A percentile compares a stretch with the other conserved stretches of the same genome.
phyloP scores from a whole-genome alignment of 2,329 filamentous ascomycete species.

The Diplodia corticola region DNA sequence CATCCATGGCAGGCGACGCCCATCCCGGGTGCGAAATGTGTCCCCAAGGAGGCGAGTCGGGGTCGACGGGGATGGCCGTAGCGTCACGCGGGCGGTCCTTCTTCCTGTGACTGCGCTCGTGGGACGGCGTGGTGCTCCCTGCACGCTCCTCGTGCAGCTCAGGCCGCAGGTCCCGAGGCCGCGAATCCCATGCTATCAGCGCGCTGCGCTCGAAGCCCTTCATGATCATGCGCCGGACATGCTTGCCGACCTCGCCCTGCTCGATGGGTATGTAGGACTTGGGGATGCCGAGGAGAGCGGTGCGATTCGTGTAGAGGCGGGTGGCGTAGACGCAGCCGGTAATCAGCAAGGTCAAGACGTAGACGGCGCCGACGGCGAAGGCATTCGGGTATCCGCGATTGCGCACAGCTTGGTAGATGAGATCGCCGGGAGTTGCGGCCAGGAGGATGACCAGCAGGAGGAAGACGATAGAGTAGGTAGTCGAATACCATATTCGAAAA shows the following conservation, averaged over 20 bases:
- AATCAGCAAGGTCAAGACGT: constrained; percentile 69
- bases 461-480: constrained; percentile 74
- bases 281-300: constrained; percentile 77
- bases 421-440: constrained; percentile 75
- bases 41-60: constrained; percentile 67
- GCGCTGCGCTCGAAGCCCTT: constrained; percentile 75
- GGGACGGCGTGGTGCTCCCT: constrained; percentile 28
- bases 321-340: constrained; percentile 76
- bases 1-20: constrained; percentile 74
- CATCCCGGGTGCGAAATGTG: constrained; percentile 84
- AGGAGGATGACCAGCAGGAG: constrained; percentile 72
- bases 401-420: constrained; percentile 71
- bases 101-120: constrained; percentile 37
- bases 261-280: constrained; percentile 84
- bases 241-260: constrained; percentile 74
- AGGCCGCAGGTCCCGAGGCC: constrained; percentile 61
- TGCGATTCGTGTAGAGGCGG: constrained; percentile 84
- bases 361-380: constrained; percentile 75
- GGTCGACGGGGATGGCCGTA: constrained; percentile 43
- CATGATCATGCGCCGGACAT: constrained; percentile 73
- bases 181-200: constrained; percentile 74
- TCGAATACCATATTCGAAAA: constrained; percentile 79
- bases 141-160: constrained; percentile 38
- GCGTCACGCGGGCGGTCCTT: constrained; percentile 32
- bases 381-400: constrained; percentile 73